These are phyloP conservation scores for Saturnispora sekii DNA, from an alignment of 805 yeast genomes.

Conservation along the genomic window DNA sequence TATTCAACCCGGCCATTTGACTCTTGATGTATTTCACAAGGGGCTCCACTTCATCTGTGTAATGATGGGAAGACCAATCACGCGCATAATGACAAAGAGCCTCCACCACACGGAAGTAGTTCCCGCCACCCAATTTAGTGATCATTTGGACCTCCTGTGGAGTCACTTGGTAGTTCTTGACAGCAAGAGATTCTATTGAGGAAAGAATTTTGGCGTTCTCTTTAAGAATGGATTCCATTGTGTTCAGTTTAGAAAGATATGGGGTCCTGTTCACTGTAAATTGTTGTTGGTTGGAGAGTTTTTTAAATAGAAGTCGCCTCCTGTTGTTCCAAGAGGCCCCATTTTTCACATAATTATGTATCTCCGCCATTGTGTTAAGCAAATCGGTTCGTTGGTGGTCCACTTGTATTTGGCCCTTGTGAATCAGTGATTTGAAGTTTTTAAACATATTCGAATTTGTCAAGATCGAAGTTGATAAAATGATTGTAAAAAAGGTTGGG, in stretches of 20 bases:
- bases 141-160: slow-evolving; percentile 35
- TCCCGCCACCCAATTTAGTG: slow-evolving; percentile 11
- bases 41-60: slow-evolving; percentile 38
- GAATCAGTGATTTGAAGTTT: slow-evolving; percentile 6
- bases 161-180: slow-evolving; percentile 29
- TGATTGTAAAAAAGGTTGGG: slow-evolving; percentile 18
- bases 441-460: slow-evolving; percentile 19
- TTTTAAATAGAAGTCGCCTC: slow-evolving; percentile 33
- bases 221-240: slow-evolving; percentile 37
- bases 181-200: slow-evolving; percentile 33
- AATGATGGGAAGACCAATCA: slow-evolving; percentile 57
- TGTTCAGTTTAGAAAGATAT: slow-evolving; percentile 41
- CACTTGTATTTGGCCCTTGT: background rate
- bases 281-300: slow-evolving; percentile 50
- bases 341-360: slow-evolving; percentile 34
- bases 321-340: slow-evolving; percentile 37
- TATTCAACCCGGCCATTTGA: slow-evolving; percentile 28
- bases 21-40: slow-evolving; percentile 40
- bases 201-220: slow-evolving; percentile 40
- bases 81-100: slow-evolving; percentile 66
- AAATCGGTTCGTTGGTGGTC: slow-evolving; percentile 21
- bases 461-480: slow-evolving; percentile 25
- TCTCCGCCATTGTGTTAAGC: slow-evolving; percentile 34
- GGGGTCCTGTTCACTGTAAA: slow-evolving; percentile 41
- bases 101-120: slow-evolving; percentile 47